Evolutionary conservation across 169 alveolate genomes (phyloP).

Genomic region (Neospora caninum): DNA sequence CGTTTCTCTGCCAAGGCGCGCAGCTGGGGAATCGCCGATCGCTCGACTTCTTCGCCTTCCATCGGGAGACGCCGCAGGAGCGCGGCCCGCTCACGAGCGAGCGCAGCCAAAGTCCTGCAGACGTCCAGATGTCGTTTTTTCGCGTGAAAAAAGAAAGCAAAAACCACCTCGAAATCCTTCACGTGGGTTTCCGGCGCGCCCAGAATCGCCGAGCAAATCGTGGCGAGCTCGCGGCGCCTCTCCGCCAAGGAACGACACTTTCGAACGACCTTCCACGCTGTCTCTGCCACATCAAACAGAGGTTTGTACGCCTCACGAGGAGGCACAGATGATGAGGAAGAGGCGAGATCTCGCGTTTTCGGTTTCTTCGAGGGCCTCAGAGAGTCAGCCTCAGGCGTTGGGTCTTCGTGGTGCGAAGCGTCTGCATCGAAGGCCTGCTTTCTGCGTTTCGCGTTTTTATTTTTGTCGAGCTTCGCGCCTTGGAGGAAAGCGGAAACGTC

Average conservation of each 20-base stretch:
- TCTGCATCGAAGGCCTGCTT: neutral
- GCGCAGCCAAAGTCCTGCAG: neutral
- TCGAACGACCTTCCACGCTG: neutral
- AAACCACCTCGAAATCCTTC: neutral
- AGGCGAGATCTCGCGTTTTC: neutral
- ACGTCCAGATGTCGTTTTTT: neutral
- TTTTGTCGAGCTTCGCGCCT: neutral
- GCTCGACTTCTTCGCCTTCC: neutral
- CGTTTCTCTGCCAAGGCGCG: neutral
- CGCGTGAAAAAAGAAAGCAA: constrained; percentile 20
- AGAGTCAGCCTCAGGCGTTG: too few relatives aligned
- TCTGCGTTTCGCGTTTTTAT: neutral
- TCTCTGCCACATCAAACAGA: neutral
- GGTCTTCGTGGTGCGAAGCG: neutral
- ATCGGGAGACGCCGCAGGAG: too few relatives aligned
- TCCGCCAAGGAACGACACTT: neutral
- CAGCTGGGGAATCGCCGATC: neutral
- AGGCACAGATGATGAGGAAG: neutral
- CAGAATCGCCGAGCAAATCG: neutral
- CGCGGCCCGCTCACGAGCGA: neutral
- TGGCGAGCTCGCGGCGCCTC: neutral
- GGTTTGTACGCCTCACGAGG: neutral
- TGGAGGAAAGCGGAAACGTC: neutral
- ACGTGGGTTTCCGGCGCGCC: neutral
- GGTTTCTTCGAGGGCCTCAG: neutral